These are phyloP conservation scores for Leptodontidium sp. DNA, from an alignment of 2,329 filamentous ascomycete genomes.

Conservation along the genomic window DNA sequence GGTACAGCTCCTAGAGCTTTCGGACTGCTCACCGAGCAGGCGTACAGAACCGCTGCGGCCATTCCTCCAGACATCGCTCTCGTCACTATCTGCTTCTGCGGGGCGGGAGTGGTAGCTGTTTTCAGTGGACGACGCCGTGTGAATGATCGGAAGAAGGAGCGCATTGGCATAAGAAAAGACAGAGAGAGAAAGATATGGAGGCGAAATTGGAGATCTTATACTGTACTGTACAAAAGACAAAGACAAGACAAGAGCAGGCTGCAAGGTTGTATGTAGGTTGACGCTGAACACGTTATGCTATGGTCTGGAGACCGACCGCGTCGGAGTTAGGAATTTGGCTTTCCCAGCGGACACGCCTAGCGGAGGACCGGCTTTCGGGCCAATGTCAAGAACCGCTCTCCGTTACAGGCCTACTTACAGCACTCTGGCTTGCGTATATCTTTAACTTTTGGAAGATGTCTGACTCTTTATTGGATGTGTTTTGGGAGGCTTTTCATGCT, in stretches of 20 bases:
- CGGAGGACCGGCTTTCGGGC: slow-evolving; percentile 1
- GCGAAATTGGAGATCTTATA: neutral
- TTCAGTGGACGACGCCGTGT: slow-evolving; percentile 36
- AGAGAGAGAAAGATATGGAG: slow-evolving; percentile 12
- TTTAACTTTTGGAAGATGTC: neutral
- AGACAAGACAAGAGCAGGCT: neutral
- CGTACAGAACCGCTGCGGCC: slow-evolving; percentile 39
- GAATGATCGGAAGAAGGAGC: slow-evolving; percentile 52
- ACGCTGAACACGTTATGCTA: neutral
- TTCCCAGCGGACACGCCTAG: neutral
- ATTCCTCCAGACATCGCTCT: slow-evolving; percentile 38
- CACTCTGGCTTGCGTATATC: neutral
- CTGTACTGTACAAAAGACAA: neutral
- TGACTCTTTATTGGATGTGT: neutral
- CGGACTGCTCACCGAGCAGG: slow-evolving; percentile 39
- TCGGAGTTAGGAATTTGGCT: slow-evolving; percentile 13
- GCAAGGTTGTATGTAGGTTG: slow-evolving; percentile 8
- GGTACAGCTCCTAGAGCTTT: slow-evolving; percentile 42
- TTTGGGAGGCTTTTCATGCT: neutral
- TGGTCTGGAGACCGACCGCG: neutral
- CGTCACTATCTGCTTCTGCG: slow-evolving; percentile 21
- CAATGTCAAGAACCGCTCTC: slow-evolving; percentile 2
- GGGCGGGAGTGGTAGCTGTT: neutral
- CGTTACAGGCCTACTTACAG: neutral
- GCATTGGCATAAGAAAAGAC: slow-evolving; percentile 54